Evolutionary conservation across 1,284 basidiomycete genomes (phyloP).

Genomic region (Sphagnurus paluster): DNA sequence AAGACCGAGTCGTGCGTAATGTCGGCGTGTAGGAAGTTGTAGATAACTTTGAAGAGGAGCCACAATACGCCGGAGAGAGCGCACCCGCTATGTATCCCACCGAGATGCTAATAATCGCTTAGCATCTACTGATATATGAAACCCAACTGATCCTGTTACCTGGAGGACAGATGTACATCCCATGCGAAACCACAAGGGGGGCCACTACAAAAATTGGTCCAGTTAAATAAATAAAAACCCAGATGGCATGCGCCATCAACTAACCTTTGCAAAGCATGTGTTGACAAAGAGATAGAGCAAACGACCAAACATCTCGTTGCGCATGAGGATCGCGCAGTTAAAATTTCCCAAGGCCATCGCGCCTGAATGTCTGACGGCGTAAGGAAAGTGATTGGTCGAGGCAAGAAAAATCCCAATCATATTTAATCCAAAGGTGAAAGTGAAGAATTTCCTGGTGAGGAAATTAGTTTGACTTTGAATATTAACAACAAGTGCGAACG

Average conservation of each 20-base stretch:
- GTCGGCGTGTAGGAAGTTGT: constrained; percentile 47
- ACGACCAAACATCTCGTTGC: constrained; percentile 59
- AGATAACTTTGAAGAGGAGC: constrained; percentile 61
- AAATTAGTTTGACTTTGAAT: not conserved
- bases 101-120: constrained; percentile 53
- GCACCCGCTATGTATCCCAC: constrained; percentile 76
- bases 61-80: constrained; percentile 66
- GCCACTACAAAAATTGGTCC: constrained; percentile 48
- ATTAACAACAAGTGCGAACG: not conserved
- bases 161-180: constrained; percentile 71
- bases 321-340: constrained; percentile 48
- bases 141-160: constrained; percentile 38
- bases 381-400: constrained; percentile 64
- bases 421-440: constrained; percentile 56
- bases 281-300: constrained; percentile 54
- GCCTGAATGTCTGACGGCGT: constrained; percentile 57
- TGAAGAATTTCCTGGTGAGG: constrained; percentile 60
- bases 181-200: constrained; percentile 68
- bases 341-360: constrained; percentile 63
- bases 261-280: constrained; percentile 62
- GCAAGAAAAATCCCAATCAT: constrained; percentile 61
- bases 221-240: not conserved
- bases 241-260: constrained; percentile 12
- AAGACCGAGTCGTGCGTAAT: constrained; percentile 55
- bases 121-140: not conserved